Percentiles rank a stretch among this genome's conserved stretches.
phyloP scores from a whole-genome alignment of 2,329 filamentous ascomycete species.

The Aphanocladium album region DNA sequence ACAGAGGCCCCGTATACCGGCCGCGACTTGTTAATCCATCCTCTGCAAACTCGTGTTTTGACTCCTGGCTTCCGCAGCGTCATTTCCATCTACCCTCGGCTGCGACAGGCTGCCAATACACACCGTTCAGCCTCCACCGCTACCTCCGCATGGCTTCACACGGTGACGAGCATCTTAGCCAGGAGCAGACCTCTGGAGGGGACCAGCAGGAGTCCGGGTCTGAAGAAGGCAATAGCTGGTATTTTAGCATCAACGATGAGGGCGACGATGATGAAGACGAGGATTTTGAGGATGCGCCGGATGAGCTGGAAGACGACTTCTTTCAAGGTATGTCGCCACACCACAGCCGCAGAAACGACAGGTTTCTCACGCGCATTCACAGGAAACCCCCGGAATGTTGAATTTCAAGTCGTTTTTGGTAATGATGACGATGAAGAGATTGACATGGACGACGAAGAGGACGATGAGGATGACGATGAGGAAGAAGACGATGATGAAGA shows the following conservation, averaged over 20 bases:
- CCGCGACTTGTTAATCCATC: neutral
- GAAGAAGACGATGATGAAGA: constrained; percentile 29
- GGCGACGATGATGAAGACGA: constrained; percentile 19
- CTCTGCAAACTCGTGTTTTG: neutral
- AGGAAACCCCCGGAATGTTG: constrained; percentile 17
- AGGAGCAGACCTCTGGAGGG: neutral
- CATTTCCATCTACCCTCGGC: neutral
- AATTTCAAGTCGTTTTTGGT: constrained; percentile 20
- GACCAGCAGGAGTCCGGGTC: neutral
- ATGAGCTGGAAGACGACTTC: constrained; percentile 19
- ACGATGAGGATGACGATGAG: constrained; percentile 23
- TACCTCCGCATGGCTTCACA: constrained; percentile 4
- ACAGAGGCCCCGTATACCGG: neutral
- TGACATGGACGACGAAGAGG: constrained; percentile 20
- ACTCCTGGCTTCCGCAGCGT: neutral
- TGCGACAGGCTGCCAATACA: neutral
- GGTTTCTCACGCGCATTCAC: constrained; percentile 2
- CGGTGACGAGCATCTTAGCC: neutral
- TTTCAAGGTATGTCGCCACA: constrained; percentile 19
- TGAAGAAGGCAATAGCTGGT: constrained; percentile 7
- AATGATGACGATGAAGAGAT: constrained; percentile 20
- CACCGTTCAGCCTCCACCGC: neutral
- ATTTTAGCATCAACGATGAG: constrained; percentile 9
- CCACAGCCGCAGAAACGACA: too few relatives aligned
- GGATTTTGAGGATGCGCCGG: constrained; percentile 28